Base-by-base conservation (phyloP, 257 asterid genomes). In the Verbascum thapsus region DNA sequence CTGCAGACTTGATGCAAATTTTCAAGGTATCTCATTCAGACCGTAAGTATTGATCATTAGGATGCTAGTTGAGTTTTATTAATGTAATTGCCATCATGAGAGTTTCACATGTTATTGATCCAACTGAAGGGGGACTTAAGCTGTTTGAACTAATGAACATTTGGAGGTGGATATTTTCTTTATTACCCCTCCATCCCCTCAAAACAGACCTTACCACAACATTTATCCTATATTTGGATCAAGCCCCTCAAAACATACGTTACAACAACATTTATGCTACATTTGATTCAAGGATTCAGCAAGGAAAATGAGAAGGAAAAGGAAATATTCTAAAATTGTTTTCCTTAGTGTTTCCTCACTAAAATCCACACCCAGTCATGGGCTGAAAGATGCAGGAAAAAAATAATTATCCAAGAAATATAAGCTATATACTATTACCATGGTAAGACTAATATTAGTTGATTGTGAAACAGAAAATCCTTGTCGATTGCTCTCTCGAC, bases 1-100 rank as follows among this genome's bases (percentile, higher is more conserved):
- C 97, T 15, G 70, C 96, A 60, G 95, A 85, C 61, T 77, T 87
- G 68, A 85, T 90, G 83, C 97, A 90, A 76, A 87, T 90, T 58
- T 90, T 90, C 78, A 85, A 81, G 97, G 97, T 90, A 83, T 58
- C 65, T 72, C 35, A 16, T 71, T 58, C 11, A n/a, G 8, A 43
- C 58, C 57, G 20, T 34, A 41, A 1, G 23, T 49, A 57, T 20
- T 52, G 50, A 59, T 15, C 13, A 13, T 18, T 35, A 40, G 23
- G 23, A 23, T 63, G 47, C 40, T 52, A 38, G 51, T 68, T 35
- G 62, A 30, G 63, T 68, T 68, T 47, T 59, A 60, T 61, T 26
- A 47, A 19, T 62, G 53, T 30, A 19, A 10, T 44, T 55, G 39
- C 61, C 61, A n/a, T n/a, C 53, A 12, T 16, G 63, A 43, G 55